Conservation (phyloP, 768 basidiomycete genomes). For the Hirschioporus abietinus region DNA sequence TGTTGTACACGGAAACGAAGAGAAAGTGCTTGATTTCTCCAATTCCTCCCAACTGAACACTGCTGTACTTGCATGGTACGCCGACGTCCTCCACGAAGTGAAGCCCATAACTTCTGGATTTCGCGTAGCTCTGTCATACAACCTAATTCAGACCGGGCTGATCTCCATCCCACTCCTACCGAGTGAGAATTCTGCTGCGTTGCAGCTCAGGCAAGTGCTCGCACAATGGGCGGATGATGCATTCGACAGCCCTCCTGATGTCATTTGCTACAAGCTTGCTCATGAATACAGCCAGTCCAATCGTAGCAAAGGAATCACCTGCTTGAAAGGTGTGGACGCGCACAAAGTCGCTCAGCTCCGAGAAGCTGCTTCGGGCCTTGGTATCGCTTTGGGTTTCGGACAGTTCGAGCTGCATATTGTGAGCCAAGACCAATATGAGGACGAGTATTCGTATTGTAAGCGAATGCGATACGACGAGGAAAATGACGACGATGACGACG, state of each 20-base stretch:
- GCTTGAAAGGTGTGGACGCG: slow-evolving; percentile 10
- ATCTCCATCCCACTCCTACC: slow-evolving; percentile 24
- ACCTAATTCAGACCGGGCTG: slow-evolving; percentile 35
- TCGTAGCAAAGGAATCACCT: slow-evolving; percentile 14
- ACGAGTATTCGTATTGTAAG: slow-evolving; percentile 14
- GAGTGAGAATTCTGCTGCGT: background rate
- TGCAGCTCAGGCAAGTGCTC: background rate
- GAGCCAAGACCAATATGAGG: slow-evolving; percentile 10
- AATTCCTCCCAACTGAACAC: slow-evolving; percentile 26
- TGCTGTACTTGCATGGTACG: slow-evolving; percentile 45
- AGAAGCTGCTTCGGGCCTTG: background rate
- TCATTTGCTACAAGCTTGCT: slow-evolving; percentile 29
- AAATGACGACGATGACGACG: slow-evolving; percentile 15
- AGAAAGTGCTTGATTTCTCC: slow-evolving; percentile 32
- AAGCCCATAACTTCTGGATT: slow-evolving; percentile 44
- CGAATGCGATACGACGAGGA: slow-evolving; percentile 8
- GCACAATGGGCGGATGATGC: slow-evolving; percentile 16
- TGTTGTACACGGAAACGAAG: slow-evolving; percentile 32
- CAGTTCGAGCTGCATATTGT: background rate
- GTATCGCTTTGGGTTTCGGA: background rate
- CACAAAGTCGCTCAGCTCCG: slow-evolving; percentile 25
- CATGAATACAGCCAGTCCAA: slow-evolving; percentile 29
- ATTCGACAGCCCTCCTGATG: slow-evolving; percentile 21
- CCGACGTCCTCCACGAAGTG: slow-evolving; percentile 46
- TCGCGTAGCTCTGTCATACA: slow-evolving; percentile 45